phyloP scores from a whole-genome alignment of 1,139 yeast species.

The Zhuliangozyma blackwelliae region DNA sequence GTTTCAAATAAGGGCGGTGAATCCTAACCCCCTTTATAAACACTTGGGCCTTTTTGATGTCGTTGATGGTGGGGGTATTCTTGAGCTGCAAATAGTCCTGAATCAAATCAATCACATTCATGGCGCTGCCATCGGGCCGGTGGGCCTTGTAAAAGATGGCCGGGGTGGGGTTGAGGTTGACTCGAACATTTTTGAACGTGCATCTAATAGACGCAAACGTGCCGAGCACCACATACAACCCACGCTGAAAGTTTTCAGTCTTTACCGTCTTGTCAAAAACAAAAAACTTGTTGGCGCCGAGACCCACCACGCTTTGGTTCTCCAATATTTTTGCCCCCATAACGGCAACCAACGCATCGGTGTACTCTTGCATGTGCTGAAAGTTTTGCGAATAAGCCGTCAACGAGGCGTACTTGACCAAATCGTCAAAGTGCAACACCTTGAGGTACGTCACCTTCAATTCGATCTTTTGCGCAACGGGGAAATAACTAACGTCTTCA shows the following conservation, averaged over 20 bases:
- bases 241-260: slow-evolving; percentile 8
- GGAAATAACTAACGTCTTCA: slow-evolving; percentile 8
- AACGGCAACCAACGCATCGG: slow-evolving; percentile 10
- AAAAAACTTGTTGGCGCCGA: slow-evolving; percentile 11
- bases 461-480: slow-evolving; percentile 4
- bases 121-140: slow-evolving; percentile 9
- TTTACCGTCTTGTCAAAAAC: slow-evolving; percentile 7
- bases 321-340: slow-evolving; percentile 9
- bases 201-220: slow-evolving; percentile 11
- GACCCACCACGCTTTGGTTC: slow-evolving; percentile 8
- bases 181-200: slow-evolving; percentile 8
- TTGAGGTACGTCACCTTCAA: slow-evolving; percentile 9
- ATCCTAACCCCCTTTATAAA: slow-evolving; percentile 11
- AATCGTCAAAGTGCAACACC: slow-evolving; percentile 8
- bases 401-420: slow-evolving; percentile 7
- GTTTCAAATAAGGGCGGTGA: slow-evolving; percentile 8
- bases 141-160: slow-evolving; percentile 10
- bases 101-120: slow-evolving; percentile 11
- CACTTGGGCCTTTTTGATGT: slow-evolving; percentile 6
- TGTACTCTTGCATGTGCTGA: slow-evolving; percentile 10
- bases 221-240: slow-evolving; percentile 9
- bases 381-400: slow-evolving; percentile 7
- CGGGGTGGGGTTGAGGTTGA: slow-evolving; percentile 11
- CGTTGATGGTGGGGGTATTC: slow-evolving; percentile 3
- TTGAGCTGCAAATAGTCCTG: slow-evolving; percentile 7